A percentile compares a stretch with the other conserved stretches of the same genome.
Evolutionary conservation across 2,329 filamentous ascomycete genomes (phyloP).

Genomic region (Dothiorella sarmentorum): DNA sequence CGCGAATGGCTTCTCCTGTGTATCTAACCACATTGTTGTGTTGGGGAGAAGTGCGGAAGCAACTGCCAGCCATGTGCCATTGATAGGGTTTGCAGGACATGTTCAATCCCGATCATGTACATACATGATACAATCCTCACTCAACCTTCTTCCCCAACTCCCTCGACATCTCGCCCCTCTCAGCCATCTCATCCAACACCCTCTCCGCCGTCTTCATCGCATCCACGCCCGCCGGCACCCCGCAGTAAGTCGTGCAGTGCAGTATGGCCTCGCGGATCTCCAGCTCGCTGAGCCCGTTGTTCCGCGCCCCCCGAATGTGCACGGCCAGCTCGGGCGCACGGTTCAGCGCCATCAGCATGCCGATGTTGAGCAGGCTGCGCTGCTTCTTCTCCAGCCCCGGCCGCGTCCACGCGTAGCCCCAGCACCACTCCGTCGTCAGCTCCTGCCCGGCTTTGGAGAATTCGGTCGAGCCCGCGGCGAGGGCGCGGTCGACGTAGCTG

Average conservation of each 20-base stretch:
- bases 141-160: constrained; percentile 50
- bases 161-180: constrained; percentile 39
- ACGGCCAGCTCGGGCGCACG: constrained; percentile 57
- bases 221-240: constrained; percentile 54
- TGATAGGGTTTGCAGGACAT: too few relatives aligned
- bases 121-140: constrained; percentile 14
- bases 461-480: constrained; percentile 52
- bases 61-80: not conserved
- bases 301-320: constrained; percentile 51
- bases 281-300: constrained; percentile 53
- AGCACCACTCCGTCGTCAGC: constrained; percentile 61
- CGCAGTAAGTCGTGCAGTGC: constrained; percentile 52
- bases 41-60: too few relatives aligned
- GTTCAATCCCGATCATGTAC: too few relatives aligned
- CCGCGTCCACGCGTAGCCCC: constrained; percentile 62
- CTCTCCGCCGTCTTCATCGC: constrained; percentile 52
- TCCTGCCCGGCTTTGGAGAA: constrained; percentile 61
- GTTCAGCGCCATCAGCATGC: constrained; percentile 62
- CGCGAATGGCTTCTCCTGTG: constrained; percentile 40
- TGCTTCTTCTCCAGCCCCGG: constrained; percentile 42
- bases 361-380: constrained; percentile 55
- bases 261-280: constrained; percentile 48
- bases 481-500: constrained; percentile 56
- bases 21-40: too few relatives aligned
- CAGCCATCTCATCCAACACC: constrained; percentile 51